phyloP scores from a whole-genome alignment of 441 rosid genomes.

The Eruca vesicaria region DNA sequence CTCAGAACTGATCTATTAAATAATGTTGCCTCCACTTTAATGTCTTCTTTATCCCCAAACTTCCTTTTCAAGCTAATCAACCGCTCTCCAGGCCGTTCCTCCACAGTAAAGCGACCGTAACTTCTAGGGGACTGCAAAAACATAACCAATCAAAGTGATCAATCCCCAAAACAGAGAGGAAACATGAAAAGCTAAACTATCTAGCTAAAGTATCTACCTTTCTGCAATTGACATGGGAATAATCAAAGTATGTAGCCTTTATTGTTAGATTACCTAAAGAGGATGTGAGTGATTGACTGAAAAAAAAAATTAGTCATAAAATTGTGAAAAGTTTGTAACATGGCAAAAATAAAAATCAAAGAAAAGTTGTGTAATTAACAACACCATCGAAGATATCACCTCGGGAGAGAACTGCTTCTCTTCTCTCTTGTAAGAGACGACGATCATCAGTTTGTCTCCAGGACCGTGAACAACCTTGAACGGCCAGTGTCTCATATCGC shows the following conservation, averaged over 20 bases:
- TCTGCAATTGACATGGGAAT: no score
- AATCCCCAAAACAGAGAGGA: neutral
- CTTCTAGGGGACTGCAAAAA: slow-evolving; percentile 46
- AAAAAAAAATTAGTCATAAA: no score
- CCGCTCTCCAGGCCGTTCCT: slow-evolving; percentile 76
- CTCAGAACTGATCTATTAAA: slow-evolving; percentile 62
- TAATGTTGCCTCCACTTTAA: slow-evolving; percentile 81
- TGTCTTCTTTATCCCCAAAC: slow-evolving; percentile 58
- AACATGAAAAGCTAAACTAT: no score
- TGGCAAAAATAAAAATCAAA: no score
- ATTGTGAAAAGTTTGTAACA: no score
- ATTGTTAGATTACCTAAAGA: no score
- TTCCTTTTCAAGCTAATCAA: slow-evolving; percentile 69
- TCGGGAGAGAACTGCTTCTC: neutral
- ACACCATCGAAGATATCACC: neutral
- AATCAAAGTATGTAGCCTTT: no score
- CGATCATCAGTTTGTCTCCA: neutral
- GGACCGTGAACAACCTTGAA: neutral
- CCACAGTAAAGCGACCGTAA: slow-evolving; percentile 51
- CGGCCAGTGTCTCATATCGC: neutral
- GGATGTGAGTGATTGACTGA: no score
- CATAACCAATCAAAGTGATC: neutral
- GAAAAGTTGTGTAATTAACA: no score
- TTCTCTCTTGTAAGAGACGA: neutral
- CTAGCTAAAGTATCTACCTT: no score